These are phyloP conservation scores for Globisporangium uncinulatum DNA, from an alignment of 352 stramenopile genomes.

Conservation along the genomic window DNA sequence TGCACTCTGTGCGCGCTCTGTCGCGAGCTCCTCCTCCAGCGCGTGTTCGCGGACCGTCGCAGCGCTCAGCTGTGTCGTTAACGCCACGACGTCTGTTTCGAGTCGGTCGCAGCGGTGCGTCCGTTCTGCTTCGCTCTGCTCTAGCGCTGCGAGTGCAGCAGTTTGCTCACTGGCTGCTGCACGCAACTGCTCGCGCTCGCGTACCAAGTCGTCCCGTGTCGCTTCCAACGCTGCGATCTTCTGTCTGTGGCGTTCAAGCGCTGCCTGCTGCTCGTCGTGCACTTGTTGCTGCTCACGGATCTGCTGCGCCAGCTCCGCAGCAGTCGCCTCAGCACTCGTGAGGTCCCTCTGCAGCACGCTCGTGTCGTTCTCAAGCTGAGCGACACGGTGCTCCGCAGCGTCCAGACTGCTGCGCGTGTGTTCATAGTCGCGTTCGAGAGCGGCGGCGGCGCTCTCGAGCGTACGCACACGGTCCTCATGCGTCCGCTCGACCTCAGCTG, in stretches of 20 bases:
- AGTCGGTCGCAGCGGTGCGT: background rate
- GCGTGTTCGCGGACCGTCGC: constrained; percentile 3
- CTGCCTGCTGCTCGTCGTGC: background rate
- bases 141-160: background rate
- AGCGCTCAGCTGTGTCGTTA: background rate
- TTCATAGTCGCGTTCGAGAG: background rate
- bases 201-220: background rate
- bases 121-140: background rate
- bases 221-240: background rate
- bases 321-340: background rate
- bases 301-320: background rate
- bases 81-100: background rate
- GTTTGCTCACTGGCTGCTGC: constrained; percentile 1
- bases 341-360: background rate
- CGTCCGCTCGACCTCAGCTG: constrained; percentile 15
- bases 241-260: background rate
- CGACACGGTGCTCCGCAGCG: constrained; percentile 4
- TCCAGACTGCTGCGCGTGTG: constrained; percentile 1
- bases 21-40: background rate
- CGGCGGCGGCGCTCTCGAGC: constrained; percentile 1
- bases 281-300: background rate
- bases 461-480: constrained; percentile 12
- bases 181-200: constrained; percentile 2
- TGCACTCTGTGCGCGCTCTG: background rate
- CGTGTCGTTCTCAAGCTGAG: constrained; percentile 4